phyloP scores from a whole-genome alignment of 2,329 filamentous ascomycete genomes.

The Hysterium pulicare region DNA sequence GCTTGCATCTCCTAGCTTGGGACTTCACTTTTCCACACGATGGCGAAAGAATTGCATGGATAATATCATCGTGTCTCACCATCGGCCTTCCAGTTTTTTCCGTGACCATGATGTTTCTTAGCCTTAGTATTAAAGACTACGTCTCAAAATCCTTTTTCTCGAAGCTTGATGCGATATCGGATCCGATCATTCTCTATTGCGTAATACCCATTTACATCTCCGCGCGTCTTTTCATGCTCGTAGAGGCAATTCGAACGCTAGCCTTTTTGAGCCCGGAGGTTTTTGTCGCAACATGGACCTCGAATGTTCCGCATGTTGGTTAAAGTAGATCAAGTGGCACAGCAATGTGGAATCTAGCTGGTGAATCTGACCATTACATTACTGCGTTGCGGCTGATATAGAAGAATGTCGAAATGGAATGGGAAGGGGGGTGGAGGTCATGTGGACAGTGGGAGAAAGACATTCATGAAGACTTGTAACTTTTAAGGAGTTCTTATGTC shows the following conservation, averaged over 20 bases:
- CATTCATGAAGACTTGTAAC: too few species aligned
- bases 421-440: too few species aligned
- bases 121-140: not conserved
- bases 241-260: not conserved
- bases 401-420: too few species aligned
- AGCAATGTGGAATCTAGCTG: too few species aligned
- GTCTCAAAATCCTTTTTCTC: not conserved
- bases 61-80: not conserved
- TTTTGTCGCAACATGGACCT: not conserved
- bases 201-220: not conserved
- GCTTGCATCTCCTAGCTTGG: not conserved
- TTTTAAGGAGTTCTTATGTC: too few species aligned
- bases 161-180: not conserved
- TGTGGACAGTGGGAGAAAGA: too few species aligned
- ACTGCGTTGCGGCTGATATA: too few species aligned
- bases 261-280: not conserved
- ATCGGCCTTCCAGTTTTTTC: not conserved
- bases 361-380: too few species aligned
- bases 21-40: not conserved
- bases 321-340: too few species aligned
- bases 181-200: not conserved
- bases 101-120: too few species aligned
- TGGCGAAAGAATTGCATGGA: not conserved
- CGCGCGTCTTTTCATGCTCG: not conserved
- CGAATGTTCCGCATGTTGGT: not conserved